phyloP scores from a whole-genome alignment of 441 rosid species.

The Mallotus japonicus region DNA sequence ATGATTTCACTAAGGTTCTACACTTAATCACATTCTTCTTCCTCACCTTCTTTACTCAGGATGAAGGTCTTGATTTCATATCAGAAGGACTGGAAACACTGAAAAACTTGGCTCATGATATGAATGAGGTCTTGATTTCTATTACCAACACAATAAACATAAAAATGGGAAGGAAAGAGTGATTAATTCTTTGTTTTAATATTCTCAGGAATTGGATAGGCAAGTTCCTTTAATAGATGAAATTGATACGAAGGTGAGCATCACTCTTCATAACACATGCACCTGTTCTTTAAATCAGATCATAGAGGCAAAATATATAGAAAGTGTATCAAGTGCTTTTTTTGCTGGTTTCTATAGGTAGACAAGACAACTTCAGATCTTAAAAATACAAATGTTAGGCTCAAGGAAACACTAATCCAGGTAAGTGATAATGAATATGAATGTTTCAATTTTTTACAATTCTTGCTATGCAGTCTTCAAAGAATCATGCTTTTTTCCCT shows the following conservation, averaged over 20 bases:
- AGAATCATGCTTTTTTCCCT: conserved; percentile 8
- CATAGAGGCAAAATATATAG: background rate
- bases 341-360: conserved; percentile 42
- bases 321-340: background rate
- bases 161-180: background rate
- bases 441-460: background rate
- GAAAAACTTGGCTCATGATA: conserved; percentile 81
- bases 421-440: conserved; percentile 35
- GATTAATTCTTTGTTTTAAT: conserved; percentile 1
- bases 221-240: conserved; percentile 94
- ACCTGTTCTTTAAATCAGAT: conserved; percentile 11
- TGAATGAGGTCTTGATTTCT: conserved; percentile 57
- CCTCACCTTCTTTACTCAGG: conserved; percentile 40
- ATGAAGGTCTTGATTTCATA: conserved; percentile 83
- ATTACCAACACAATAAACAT: no score
- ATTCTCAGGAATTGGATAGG: conserved; percentile 72
- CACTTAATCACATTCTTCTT: background rate
- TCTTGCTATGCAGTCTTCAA: background rate
- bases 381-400: conserved; percentile 84
- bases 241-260: conserved; percentile 69
- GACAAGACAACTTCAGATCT: conserved; percentile 76
- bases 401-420: conserved; percentile 77
- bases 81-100: conserved; percentile 78
- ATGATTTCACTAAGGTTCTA: background rate
- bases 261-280: background rate